Percentiles rank a stretch among this genome's conserved stretches.
Evolutionary conservation across 2,329 filamentous ascomycete species (phyloP).

Genomic region (Coleophoma crateriformis): DNA sequence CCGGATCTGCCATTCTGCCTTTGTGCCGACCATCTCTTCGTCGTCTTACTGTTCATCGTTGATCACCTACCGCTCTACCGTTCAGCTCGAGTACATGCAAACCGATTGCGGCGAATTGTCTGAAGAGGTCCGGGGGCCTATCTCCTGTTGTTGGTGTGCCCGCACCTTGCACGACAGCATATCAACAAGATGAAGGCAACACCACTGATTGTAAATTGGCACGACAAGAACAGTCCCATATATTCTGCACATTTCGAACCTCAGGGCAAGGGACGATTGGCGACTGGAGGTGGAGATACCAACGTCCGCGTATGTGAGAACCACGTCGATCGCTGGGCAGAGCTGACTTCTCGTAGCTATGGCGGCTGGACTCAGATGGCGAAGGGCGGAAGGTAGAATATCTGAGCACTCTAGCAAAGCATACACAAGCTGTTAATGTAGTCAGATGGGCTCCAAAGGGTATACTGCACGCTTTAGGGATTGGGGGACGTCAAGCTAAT

Average conservation of each 20-base stretch:
- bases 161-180: neutral
- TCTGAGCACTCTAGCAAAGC: slow-evolving; percentile 83
- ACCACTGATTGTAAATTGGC: slow-evolving; percentile 97
- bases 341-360: slow-evolving; percentile 56
- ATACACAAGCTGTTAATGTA: slow-evolving; percentile 96
- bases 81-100: too few relatives aligned
- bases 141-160: neutral
- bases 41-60: too few relatives aligned
- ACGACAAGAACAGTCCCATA: slow-evolving; percentile 93
- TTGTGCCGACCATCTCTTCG: too few relatives aligned
- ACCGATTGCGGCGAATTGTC: too few relatives aligned
- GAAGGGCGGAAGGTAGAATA: slow-evolving; percentile 89
- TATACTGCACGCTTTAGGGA: slow-evolving; percentile 34
- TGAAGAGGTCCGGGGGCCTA: too few relatives aligned
- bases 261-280: slow-evolving; percentile 82
- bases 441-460: slow-evolving; percentile 94
- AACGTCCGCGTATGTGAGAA: slow-evolving; percentile 72
- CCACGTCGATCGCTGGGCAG: slow-evolving; percentile 8
- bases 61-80: too few relatives aligned
- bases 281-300: slow-evolving; percentile 93
- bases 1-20: neutral
- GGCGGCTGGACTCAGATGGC: slow-evolving; percentile 81
- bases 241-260: slow-evolving; percentile 98
- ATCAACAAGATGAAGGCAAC: slow-evolving; percentile 75
- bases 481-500: slow-evolving; percentile 4